These are phyloP conservation scores for Cladosporium velox DNA, from an alignment of 2,329 filamentous ascomycete species.

Conservation along the genomic window DNA sequence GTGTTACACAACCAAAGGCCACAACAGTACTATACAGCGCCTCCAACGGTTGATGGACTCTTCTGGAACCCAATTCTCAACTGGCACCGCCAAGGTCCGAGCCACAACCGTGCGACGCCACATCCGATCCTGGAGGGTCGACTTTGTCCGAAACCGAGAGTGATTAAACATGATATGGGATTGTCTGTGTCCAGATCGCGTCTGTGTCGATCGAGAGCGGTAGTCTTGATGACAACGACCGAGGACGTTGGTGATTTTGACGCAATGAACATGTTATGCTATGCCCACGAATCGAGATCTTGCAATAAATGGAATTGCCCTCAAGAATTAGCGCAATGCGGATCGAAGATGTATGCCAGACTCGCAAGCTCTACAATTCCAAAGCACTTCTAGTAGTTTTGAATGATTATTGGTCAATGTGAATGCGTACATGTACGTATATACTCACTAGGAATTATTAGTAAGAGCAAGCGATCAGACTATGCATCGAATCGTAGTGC, in stretches of 20 bases:
- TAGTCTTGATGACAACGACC: not conserved
- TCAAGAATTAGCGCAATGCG: not conserved
- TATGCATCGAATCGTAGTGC: too few species aligned
- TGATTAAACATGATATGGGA: not conserved
- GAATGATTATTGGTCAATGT: not conserved
- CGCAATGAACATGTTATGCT: not conserved
- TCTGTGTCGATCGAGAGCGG: not conserved
- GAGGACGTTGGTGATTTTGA: not conserved
- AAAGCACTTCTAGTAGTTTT: not conserved
- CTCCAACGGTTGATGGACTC: not conserved
- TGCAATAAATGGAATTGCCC: not conserved
- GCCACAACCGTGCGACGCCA: not conserved
- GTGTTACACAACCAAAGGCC: not conserved
- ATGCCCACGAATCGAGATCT: not conserved
- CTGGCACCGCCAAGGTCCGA: not conserved
- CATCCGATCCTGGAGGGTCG: not conserved
- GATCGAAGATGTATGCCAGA: not conserved
- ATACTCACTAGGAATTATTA: not conserved
- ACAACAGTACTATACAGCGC: not conserved
- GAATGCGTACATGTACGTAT: not conserved
- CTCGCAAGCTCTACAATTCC: not conserved
- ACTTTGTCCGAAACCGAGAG: not conserved
- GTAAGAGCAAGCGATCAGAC: not conserved
- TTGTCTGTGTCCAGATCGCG: not conserved
- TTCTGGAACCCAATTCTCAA: slow-evolving; percentile 4